Conservation (phyloP, 176 grass and related monocot species). For the Lolium perenne region DNA sequence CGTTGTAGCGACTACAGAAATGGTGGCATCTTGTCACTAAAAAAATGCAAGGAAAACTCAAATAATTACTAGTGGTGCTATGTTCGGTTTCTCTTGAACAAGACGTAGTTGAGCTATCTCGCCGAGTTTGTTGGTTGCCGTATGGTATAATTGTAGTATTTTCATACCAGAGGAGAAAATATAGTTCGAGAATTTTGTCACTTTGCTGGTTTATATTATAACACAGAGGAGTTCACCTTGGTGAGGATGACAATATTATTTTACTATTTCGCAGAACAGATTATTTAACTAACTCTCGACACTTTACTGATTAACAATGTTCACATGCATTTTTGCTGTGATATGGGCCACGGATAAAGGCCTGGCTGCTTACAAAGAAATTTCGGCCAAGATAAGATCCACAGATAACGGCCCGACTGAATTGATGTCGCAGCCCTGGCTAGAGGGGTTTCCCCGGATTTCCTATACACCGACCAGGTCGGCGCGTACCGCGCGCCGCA, state of each 20-base stretch:
- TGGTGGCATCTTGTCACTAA: slow-evolving; percentile 28
- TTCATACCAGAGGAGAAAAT: background rate
- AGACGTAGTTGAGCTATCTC: slow-evolving; percentile 4
- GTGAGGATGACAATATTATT: background rate
- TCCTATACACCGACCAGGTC: too few relatives aligned
- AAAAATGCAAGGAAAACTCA: slow-evolving; percentile 33
- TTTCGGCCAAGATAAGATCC: too few relatives aligned
- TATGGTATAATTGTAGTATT: background rate
- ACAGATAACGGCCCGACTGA: too few relatives aligned
- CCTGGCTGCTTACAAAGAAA: too few relatives aligned
- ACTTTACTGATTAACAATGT: background rate
- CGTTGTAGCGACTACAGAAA: slow-evolving; percentile 36
- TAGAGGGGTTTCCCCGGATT: too few relatives aligned
- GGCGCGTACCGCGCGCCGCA: too few relatives aligned
- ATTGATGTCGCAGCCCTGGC: too few relatives aligned
- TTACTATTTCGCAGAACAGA: too few relatives aligned
- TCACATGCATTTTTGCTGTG: too few relatives aligned
- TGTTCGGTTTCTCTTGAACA: slow-evolving; percentile 28
- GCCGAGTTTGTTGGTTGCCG: background rate
- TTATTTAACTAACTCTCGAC: background rate
- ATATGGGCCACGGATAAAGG: too few relatives aligned
- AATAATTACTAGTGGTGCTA: slow-evolving; percentile 6
- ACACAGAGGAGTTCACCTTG: background rate
- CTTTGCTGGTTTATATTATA: background rate
- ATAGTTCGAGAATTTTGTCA: background rate